Evolutionary conservation across 176 grass and related monocot species (phyloP), one percentile per base, ranked within the genome.

Genomic region (Oryza longistaminata): DNA sequence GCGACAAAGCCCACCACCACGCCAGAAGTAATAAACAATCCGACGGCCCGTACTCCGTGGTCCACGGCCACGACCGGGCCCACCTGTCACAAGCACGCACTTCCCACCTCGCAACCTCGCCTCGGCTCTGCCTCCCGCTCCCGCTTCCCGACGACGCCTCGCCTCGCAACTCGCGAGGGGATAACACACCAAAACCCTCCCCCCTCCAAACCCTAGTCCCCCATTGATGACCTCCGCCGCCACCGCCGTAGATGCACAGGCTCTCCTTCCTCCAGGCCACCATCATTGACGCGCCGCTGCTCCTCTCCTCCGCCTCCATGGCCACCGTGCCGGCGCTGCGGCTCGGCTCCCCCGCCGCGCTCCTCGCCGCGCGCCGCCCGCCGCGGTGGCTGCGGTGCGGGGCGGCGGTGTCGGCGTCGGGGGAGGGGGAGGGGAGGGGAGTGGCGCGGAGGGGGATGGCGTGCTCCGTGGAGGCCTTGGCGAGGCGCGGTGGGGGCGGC

Each of bases 291-390:
- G 68, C 65, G 24, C 79, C 86, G 31, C 35, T 78, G n/a, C 44
- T 86, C 37, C 35, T 37, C 35, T 37, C 35, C 70, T 58, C 72
- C 58, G 43, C 53, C 61, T n/a, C 90, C 55, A 61, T 61, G 55
- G 1, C 7, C 55, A n/a, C 55, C 29, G 89, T 94, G 91, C 88
- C 86, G n/a, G 58, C 91, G 5, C 83, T 94, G 69, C 88, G 85
- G 33, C 52, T 99, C 66, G 79, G 66, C 64, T 90, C 86, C 21
- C 83, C 72, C 17, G 27, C 71, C 13, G 29, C 67, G 44, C 73
- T 70, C 26, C 66, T 79, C 27, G 67, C 62, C 81, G 61, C 49
- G 34, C 42, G 37, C 75, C 73, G 74, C 11, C 37, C 73, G 5
- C 37, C 70, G 1, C 29, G 85, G 3, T 85, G 79, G 87, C 62